Percentiles rank a stretch among this genome's conserved stretches.
Conservation (phyloP, 1,139 yeast genomes). For the Pichia sp. region DNA sequence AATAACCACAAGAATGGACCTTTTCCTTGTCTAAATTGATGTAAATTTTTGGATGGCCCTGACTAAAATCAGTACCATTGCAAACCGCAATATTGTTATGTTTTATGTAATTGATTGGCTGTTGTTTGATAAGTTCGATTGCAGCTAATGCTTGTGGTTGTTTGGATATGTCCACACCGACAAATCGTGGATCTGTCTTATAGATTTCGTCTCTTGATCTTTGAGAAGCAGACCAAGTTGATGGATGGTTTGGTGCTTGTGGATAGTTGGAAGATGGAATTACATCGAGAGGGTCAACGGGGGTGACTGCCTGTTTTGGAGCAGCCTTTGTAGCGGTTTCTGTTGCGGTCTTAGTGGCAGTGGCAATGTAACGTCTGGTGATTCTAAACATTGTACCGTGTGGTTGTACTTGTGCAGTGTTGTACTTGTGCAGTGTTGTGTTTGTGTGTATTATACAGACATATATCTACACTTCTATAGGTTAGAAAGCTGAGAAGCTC, state of each 20-base stretch:
- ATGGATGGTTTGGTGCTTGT: conserved; percentile 73
- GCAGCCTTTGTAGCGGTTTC: conserved; percentile 9
- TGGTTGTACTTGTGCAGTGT: not conserved
- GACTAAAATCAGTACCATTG: conserved; percentile 62
- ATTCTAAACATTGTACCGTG: not conserved
- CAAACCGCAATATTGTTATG: conserved; percentile 65
- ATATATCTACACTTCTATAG: too few relatives aligned
- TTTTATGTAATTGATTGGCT: conserved; percentile 57
- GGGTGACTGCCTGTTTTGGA: conserved; percentile 1
- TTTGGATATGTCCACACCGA: conserved; percentile 56
- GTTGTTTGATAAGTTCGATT: conserved; percentile 70
- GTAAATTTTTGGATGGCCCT: conserved; percentile 81
- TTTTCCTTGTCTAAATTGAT: conserved; percentile 75
- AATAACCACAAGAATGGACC: conserved; percentile 70
- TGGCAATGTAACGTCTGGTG: conserved; percentile 15
- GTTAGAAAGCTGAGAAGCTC: not conserved
- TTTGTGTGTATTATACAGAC: too few relatives aligned
- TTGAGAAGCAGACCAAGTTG: conserved; percentile 70
- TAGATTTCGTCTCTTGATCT: conserved; percentile 53
- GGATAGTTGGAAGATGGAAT: conserved; percentile 16
- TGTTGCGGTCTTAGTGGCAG: conserved; percentile 18
- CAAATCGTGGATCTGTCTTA: conserved; percentile 57
- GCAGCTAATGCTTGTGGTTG: conserved; percentile 86
- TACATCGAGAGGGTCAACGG: conserved; percentile 23
- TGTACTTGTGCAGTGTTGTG: too few relatives aligned